phyloP scores from a whole-genome alignment of 129 eudicot genomes.

The Centrapalus pauciflorus region DNA sequence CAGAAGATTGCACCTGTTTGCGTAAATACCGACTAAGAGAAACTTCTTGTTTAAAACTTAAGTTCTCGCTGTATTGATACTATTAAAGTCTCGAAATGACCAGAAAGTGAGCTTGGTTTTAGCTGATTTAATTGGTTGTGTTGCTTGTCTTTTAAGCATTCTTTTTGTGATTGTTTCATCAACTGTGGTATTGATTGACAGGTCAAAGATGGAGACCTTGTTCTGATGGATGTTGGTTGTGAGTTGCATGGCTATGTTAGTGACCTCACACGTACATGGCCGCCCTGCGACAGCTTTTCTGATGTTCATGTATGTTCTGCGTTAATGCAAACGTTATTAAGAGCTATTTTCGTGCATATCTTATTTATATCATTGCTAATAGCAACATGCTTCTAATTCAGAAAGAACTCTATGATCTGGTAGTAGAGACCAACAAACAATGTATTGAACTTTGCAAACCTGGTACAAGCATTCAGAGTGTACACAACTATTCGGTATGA shows the following conservation, averaged over 20 bases:
- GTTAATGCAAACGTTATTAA: background rate
- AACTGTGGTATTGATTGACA: constrained; percentile 20
- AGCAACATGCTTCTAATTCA: constrained; percentile 21
- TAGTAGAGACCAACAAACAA: constrained; percentile 72
- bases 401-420: constrained; percentile 68
- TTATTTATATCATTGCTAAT: background rate
- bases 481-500: constrained; percentile 63
- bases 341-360: background rate
- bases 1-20: too few relatives aligned
- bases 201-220: constrained; percentile 57
- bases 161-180: background rate
- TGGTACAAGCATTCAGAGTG: constrained; percentile 54
- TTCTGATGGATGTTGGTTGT: constrained; percentile 77
- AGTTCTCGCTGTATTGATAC: too few relatives aligned
- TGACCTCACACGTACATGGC: constrained; percentile 84
- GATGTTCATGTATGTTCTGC: constrained; percentile 45
- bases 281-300: constrained; percentile 65
- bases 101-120: constrained; percentile 47
- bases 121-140: background rate
- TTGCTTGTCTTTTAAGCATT: constrained; percentile 1
- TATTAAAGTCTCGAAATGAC: constrained; percentile 83
- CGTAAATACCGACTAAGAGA: too few relatives aligned
- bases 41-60: too few relatives aligned
- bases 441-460: constrained; percentile 65
- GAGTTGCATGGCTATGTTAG: constrained; percentile 84